Conservation (phyloP, 805 yeast species). For the Starmerella stellata region DNA sequence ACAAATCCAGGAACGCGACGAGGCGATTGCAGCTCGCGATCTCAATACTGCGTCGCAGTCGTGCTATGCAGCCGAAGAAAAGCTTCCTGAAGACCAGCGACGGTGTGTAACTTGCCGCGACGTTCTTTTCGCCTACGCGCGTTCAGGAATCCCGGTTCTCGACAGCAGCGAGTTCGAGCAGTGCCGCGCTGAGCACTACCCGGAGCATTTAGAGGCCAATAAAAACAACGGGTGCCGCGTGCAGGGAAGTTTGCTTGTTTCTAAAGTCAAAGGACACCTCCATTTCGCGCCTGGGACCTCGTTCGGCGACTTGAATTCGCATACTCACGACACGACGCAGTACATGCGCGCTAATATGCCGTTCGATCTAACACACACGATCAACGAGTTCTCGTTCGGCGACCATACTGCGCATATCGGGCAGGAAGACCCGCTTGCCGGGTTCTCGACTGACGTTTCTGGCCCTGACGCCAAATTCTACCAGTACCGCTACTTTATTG, state of each 20-base stretch:
- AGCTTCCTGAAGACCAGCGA: slow-evolving; percentile 31
- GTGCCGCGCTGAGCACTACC: slow-evolving; percentile 81
- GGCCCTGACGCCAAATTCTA: slow-evolving; percentile 35
- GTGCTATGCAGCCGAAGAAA: slow-evolving; percentile 53
- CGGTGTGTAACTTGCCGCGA: slow-evolving; percentile 75
- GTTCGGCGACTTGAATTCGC: slow-evolving; percentile 34
- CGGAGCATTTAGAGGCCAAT: slow-evolving; percentile 37
- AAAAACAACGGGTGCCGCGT: slow-evolving; percentile 77
- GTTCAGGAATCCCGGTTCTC: slow-evolving; percentile 66
- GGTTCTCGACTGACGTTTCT: slow-evolving; percentile 31
- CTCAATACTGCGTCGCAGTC: slow-evolving; percentile 52
- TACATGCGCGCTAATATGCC: slow-evolving; percentile 37
- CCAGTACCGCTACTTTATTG: slow-evolving; percentile 59
- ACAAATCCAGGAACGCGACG: slow-evolving; percentile 23
- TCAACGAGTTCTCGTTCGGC: slow-evolving; percentile 76
- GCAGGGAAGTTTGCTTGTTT: slow-evolving; percentile 58
- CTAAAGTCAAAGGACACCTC: slow-evolving; percentile 73
- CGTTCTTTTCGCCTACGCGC: slow-evolving; percentile 63
- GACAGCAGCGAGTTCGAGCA: slow-evolving; percentile 79
- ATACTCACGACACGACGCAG: slow-evolving; percentile 70
- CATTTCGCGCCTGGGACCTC: slow-evolving; percentile 95
- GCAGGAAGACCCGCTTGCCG: slow-evolving; percentile 12
- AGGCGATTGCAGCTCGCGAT: slow-evolving; percentile 18
- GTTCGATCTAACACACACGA: slow-evolving; percentile 57
- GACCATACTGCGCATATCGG: slow-evolving; percentile 31